Evolutionary conservation across 371 early-diverging fungal genomes (phyloP), one percentile per base, ranked within the genome.

Genomic region (Smittium culicis): DNA sequence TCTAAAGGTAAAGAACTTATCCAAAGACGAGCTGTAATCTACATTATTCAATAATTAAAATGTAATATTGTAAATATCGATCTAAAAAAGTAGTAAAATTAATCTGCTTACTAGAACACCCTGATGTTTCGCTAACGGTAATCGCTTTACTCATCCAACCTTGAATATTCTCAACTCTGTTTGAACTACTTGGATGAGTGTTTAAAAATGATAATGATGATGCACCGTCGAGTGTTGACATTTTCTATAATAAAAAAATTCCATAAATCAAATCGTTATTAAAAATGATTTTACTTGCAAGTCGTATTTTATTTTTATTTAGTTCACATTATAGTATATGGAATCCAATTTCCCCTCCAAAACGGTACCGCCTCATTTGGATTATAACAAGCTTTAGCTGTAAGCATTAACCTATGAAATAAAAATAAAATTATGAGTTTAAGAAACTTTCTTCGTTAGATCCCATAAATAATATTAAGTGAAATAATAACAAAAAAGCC

Each of bases 331-430:
- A n/a, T n/a, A n/a, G n/a, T n/a, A n/a, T n/a, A n/a, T n/a, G n/a
- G n/a, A n/a, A n/a, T n/a, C n/a, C n/a, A 65, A 54, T 16, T 16
- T 65, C 5, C 67, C 54, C 31, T 28, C 88, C 86, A 89, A 64
- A 88, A 77, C 30, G 73, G 72, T 0, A 86, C 76, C 3, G 93
- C 91, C 67, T 88, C 86, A 11, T 71, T 70, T 0, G 97, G 96
- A 68, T 95, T 84, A 73, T 88, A 96, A 70, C 97, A 96, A 25
- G 96, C 97, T 67, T 86, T 84, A 1, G 94, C 86, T 90, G 94
- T 93, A 25, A 96, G 73, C 62, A 81, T 74, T 33, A 96, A 74
- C 0, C 94, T 66, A 66, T n/a, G n/a, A n/a, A n/a, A n/a, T n/a
- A n/a, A n/a, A n/a, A n/a, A n/a, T n/a, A n/a, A n/a, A n/a, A n/a